Base-by-base conservation (phyloP, 2,329 filamentous ascomycete species). In the Aureobasidium uvarum region DNA sequence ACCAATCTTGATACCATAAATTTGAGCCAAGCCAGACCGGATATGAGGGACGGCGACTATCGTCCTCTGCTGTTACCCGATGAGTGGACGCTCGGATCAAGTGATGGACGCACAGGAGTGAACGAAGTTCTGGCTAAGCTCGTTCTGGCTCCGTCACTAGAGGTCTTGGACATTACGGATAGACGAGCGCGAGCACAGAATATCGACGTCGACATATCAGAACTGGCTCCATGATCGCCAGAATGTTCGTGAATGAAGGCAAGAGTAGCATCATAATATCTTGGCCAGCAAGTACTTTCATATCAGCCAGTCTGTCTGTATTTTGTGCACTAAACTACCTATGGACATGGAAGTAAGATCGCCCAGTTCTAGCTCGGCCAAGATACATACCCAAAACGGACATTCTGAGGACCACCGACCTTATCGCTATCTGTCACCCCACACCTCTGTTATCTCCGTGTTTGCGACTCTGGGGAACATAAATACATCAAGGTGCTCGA, bases 381-480 rank as follows among this genome's bases (percentile, higher is more conserved):
- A 38, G 41, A 60, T 60, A 36, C 11, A 45, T 60, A 48, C 56
- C 56, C 28, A 38, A 60, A 60, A 25, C n/a, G 56, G 56, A 33
- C 36, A 48, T 28, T 41, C 7, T 48, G 48, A 18, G 20, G 56
- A 60, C 56, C 54, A 56, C 36, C 23, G 20, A 33, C 56, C 56
- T 60, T 60, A 60, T 60, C 56, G 41, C 56, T 60, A 60, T 60
- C 56, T 60, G 28, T 23, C 31, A 14, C 56, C 56, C 56, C 56
- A 60, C 43, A 48, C 31, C 28, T 36, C 13, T 48, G 28, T 38
- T 60, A 46, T 60, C 39, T 60, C 41, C 43, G 33, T 48, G 20
- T 48, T 11, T 45, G 39, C 10, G 38, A 16, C 16, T 28, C 28
- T 13, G 25, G 18, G n/a, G 43, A 14, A 23, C 20, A 46, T 60